Conservation (phyloP, 257 asterid species). For the Avicennia marina region DNA sequence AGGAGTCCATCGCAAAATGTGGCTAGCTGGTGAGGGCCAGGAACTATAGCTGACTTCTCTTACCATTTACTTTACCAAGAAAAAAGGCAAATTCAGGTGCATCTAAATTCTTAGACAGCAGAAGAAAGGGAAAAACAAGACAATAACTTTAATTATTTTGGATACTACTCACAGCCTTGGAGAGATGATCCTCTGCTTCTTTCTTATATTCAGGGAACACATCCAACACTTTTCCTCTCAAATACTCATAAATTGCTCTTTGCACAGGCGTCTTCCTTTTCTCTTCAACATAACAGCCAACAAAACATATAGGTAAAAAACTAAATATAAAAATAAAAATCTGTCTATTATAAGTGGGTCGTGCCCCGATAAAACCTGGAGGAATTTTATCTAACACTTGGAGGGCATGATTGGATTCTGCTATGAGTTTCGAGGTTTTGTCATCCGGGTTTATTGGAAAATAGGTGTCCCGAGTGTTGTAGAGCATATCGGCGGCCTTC, state of each 20-base stretch:
- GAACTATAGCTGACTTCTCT: neutral
- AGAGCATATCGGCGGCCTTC: constrained; percentile 52
- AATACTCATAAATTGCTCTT: constrained; percentile 75
- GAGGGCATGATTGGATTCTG: constrained; percentile 44
- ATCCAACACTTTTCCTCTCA: constrained; percentile 79
- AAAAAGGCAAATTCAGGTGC: neutral
- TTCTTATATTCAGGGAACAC: constrained; percentile 72
- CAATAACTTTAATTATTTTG: neutral
- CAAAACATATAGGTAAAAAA: neutral
- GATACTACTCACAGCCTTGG: constrained; percentile 70
- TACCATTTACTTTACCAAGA: neutral
- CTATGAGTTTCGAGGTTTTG: constrained; percentile 40
- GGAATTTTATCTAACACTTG: constrained; percentile 65
- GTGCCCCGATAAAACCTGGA: constrained; percentile 33
- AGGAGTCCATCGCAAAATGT: neutral
- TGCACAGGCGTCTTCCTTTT: constrained; percentile 58
- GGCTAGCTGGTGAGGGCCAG: neutral
- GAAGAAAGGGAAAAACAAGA: neutral
- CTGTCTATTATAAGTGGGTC: neutral
- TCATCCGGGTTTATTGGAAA: constrained; percentile 56
- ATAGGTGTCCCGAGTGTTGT: constrained; percentile 48
- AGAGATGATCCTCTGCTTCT: constrained; percentile 95
- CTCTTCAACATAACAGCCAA: constrained; percentile 44
- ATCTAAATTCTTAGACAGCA: neutral
- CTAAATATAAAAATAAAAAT: neutral